A percentile compares a stretch with the other conserved stretches of the same genome.
These are phyloP conservation scores for Pseudozyma hubeiensis DNA, from an alignment of 1,284 basidiomycete genomes.

Conservation along the genomic window DNA sequence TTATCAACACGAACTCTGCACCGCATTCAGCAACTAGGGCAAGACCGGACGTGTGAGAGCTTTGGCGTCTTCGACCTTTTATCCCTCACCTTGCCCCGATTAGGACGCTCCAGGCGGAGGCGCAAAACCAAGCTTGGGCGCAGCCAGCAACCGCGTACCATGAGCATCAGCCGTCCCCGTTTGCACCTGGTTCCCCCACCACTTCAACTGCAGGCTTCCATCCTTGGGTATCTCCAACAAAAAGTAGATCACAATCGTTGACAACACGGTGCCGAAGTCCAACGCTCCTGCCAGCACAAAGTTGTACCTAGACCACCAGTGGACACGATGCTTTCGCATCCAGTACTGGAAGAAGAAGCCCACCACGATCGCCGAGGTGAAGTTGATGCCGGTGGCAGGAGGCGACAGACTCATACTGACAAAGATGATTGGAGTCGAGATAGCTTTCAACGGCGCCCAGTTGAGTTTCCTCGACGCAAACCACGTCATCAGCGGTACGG, in stretches of 20 bases:
- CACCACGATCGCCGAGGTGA: conserved; percentile 69
- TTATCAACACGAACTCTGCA: not conserved
- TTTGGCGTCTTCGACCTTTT: too few species aligned
- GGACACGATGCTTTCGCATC: conserved; percentile 60
- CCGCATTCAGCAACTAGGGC: not conserved
- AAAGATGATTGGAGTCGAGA: conserved; percentile 61
- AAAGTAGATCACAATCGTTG: conserved; percentile 47
- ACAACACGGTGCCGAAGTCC: conserved; percentile 68
- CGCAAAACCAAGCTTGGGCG: conserved; percentile 32
- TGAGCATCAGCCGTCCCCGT: conserved; percentile 44
- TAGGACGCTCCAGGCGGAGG: conserved; percentile 25
- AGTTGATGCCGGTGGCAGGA: conserved; percentile 68
- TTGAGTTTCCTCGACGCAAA: conserved; percentile 37
- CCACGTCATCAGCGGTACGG: conserved; percentile 55
- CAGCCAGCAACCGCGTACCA: conserved; percentile 10
- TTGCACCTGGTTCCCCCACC: conserved; percentile 66
- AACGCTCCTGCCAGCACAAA: conserved; percentile 69
- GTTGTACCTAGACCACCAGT: conserved; percentile 70
- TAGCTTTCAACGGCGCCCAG: conserved; percentile 30
- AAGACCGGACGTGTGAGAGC: too few species aligned
- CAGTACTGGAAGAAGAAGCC: conserved; percentile 71
- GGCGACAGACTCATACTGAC: conserved; percentile 57
- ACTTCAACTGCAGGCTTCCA: conserved; percentile 37
- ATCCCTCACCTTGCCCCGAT: not conserved
- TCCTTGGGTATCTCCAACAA: conserved; percentile 41